These are phyloP conservation scores for Eragrostis curvula DNA, from an alignment of 176 grass and related monocot species.

Conservation along the genomic window DNA sequence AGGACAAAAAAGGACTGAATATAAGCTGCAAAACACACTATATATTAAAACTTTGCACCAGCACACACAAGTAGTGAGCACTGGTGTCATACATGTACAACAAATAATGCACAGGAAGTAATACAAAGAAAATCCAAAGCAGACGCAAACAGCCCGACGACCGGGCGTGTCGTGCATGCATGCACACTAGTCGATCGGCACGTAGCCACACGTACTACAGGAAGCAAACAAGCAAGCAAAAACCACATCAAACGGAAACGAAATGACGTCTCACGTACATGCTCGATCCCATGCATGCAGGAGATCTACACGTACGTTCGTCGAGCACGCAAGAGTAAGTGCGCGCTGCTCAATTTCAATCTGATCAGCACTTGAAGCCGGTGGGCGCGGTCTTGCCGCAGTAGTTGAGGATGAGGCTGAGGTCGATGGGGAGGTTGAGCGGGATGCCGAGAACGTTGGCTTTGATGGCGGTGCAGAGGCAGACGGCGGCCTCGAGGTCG, in stretches of 20 bases:
- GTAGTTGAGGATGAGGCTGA: conserved; percentile 66
- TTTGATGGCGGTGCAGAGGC: conserved; percentile 83
- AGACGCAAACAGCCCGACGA: not conserved
- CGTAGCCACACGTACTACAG: not conserved
- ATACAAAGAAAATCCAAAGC: conserved; percentile 10
- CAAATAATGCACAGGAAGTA: conserved; percentile 13
- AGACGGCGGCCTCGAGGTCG: conserved; percentile 75
- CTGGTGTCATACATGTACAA: not conserved
- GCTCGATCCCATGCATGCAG: not conserved
- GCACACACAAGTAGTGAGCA: not conserved
- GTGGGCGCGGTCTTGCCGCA: conserved; percentile 43
- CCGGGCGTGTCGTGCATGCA: not conserved
- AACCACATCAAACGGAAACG: not conserved
- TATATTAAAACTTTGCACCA: conserved; percentile 8
- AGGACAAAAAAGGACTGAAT: no score
- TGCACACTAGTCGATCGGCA: not conserved
- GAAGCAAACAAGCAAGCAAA: not conserved
- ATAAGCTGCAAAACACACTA: not conserved
- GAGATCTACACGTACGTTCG: not conserved
- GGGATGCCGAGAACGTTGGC: conserved; percentile 49
- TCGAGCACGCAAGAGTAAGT: not conserved
- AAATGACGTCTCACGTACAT: no score
- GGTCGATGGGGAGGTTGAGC: conserved; percentile 49
- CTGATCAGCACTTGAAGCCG: conserved; percentile 40
- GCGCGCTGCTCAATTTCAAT: not conserved